phyloP scores from a whole-genome alignment of 768 basidiomycete genomes.

The Kwoniella dejecticola region DNA sequence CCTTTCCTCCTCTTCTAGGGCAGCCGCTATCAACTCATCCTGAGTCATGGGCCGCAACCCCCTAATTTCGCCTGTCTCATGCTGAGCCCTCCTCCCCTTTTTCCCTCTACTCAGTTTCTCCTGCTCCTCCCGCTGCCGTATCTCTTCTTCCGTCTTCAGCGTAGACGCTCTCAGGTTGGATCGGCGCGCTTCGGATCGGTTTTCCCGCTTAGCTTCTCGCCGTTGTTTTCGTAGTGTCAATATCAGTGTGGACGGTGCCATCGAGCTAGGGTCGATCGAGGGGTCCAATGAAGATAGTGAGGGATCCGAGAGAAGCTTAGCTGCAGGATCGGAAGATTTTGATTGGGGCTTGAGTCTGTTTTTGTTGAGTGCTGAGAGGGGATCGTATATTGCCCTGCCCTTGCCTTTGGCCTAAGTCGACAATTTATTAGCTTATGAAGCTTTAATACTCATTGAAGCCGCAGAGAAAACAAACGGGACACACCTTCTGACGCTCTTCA shows the following conservation, averaged over 20 bases:
- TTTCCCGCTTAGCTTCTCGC: slow-evolving; percentile 35
- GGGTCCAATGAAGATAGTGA: slow-evolving; percentile 23
- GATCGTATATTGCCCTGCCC: slow-evolving; percentile 38
- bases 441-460: too few relatives aligned
- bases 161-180: slow-evolving; percentile 45
- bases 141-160: slow-evolving; percentile 41
- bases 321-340: slow-evolving; percentile 10
- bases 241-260: slow-evolving; percentile 47
- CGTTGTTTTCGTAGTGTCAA: slow-evolving; percentile 42
- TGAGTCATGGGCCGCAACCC: slow-evolving; percentile 42
- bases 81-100: slow-evolving; percentile 34
- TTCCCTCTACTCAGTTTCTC: slow-evolving; percentile 26
- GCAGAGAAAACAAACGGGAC: background rate
- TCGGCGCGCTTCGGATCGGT: slow-evolving; percentile 39
- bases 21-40: slow-evolving; percentile 50
- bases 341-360: slow-evolving; percentile 15
- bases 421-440: too few relatives aligned
- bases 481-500: slow-evolving; percentile 44
- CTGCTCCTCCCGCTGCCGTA: slow-evolving; percentile 16
- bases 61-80: slow-evolving; percentile 42
- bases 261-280: slow-evolving; percentile 27
- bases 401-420: slow-evolving; percentile 47
- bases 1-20: slow-evolving; percentile 51
- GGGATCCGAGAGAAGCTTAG: background rate
- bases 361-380: slow-evolving; percentile 24